phyloP scores from a whole-genome alignment of 1,139 yeast species.

The Nakaseomyces uthaithaninus region DNA sequence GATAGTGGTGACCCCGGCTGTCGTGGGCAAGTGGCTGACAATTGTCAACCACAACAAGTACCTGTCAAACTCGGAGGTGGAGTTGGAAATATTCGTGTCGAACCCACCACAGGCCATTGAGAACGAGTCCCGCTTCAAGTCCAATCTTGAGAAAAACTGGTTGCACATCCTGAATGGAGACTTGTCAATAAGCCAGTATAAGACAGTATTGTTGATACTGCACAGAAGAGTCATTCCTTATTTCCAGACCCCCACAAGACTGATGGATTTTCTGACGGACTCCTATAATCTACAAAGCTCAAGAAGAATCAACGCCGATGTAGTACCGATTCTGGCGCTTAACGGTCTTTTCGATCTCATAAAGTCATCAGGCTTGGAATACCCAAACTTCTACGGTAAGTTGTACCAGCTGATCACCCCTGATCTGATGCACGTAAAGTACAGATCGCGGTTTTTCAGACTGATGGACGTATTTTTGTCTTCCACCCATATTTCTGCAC shows the following conservation, averaged over 20 bases:
- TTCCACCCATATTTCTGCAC: slow-evolving; percentile 81
- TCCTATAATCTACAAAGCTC: slow-evolving; percentile 45
- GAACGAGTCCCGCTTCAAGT: slow-evolving; percentile 51
- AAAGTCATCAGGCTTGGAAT: slow-evolving; percentile 76
- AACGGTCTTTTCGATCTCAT: slow-evolving; percentile 84
- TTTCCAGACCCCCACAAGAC: slow-evolving; percentile 66
- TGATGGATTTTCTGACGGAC: slow-evolving; percentile 91
- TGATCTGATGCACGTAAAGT: slow-evolving; percentile 63
- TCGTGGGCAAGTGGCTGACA: slow-evolving; percentile 33
- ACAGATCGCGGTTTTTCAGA: slow-evolving; percentile 82
- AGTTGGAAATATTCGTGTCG: slow-evolving; percentile 36
- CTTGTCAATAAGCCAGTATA: slow-evolving; percentile 49
- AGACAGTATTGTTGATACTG: slow-evolving; percentile 56
- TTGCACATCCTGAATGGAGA: slow-evolving; percentile 44
- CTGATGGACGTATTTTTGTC: slow-evolving; percentile 76
- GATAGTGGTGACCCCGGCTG: slow-evolving; percentile 9
- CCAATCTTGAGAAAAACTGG: slow-evolving; percentile 65
- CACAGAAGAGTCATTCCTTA: slow-evolving; percentile 82
- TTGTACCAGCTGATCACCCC: slow-evolving; percentile 75
- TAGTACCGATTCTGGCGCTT: slow-evolving; percentile 70
- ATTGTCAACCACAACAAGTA: slow-evolving; percentile 34
- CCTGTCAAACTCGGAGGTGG: slow-evolving; percentile 24
- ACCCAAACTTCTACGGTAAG: slow-evolving; percentile 82
- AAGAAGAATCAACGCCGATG: slow-evolving; percentile 46
- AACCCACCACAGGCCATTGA: slow-evolving; percentile 49